phyloP scores from a whole-genome alignment of 78 protist species.

The Protostelium mycophagum region DNA sequence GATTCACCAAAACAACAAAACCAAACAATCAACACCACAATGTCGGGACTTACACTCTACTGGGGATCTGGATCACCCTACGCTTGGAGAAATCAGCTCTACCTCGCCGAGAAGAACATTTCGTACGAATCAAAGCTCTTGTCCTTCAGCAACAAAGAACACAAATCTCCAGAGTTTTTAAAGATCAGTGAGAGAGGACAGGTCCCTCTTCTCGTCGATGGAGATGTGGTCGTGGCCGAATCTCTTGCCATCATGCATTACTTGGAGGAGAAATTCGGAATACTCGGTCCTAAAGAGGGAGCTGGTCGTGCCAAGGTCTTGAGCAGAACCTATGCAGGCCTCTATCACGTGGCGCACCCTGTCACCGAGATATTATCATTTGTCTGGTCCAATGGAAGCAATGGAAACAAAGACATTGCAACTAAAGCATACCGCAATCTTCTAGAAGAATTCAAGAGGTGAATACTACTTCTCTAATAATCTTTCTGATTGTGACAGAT shows the following conservation, averaged over 20 bases:
- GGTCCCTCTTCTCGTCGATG: background rate
- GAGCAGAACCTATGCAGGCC: background rate
- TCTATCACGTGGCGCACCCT: background rate
- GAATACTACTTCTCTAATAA: background rate
- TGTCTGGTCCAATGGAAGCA: background rate
- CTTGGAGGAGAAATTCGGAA: background rate
- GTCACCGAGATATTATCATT: background rate
- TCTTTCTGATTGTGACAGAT: background rate
- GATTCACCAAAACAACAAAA: no score
- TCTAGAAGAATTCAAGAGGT: background rate
- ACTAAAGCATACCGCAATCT: background rate
- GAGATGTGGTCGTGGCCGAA: background rate
- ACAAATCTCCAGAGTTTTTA: background rate
- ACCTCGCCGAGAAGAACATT: background rate
- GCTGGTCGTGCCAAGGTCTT: background rate
- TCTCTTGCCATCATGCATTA: background rate
- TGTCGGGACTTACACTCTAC: background rate
- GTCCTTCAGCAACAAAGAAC: background rate
- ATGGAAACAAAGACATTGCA: background rate
- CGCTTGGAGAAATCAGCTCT: background rate
- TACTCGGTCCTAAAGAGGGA: background rate
- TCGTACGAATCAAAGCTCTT: background rate
- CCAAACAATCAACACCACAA: no score
- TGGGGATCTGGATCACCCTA: background rate
- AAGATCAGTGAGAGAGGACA: background rate